Evolutionary conservation across 129 eudicot genomes (phyloP), one percentile per base, ranked within the genome.

Genomic region (Calendula officinalis): DNA sequence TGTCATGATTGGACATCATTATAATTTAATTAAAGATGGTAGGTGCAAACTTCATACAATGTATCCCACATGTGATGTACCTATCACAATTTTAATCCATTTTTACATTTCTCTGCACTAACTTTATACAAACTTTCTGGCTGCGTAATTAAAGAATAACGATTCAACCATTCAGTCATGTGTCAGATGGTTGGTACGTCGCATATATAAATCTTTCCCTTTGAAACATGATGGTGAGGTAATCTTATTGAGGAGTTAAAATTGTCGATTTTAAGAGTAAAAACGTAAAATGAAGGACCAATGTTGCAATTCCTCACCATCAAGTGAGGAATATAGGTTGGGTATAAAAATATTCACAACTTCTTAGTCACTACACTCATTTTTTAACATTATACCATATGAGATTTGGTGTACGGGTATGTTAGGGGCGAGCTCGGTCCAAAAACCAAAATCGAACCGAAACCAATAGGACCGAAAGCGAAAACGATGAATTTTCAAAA

Each of bases 31-130:
- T 11, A 10, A 42, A 16, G 14, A 38, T 52, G 60, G 77, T 41
- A 62, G 64, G 76, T 63, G 42, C 70, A 39, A 33, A 62, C 55
- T 43, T 52, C 45, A n/a, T 39, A 51, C 39, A 56, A 69, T 22
- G 30, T 22, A 22, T 40, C 56, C 22, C 62, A 70, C 60, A 67
- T 60, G 68, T 51, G 63, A 41, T 51, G 69, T 62, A 42, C 62
- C 39, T 46, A 47, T 36, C 42, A 35, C 39, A 46, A 10, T 27
- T 44, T 54, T 22, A 7, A 22, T 22, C 30, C 30, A 22, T 22
- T 22, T 22, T 22, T 22, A 34, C 61, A 56, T n/a, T 56, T 34
- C 61, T 56, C 4, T 14, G 41, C 61, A 53, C 22, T 33, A 15
- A 38, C 33, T 58, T 58, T 22, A 37, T n/a, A 34, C 7, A n/a